Evolutionary conservation across 2,329 filamentous ascomycete species (phyloP), one percentile per base, ranked within the genome.

Genomic region (Herpotrichia juniperi): DNA sequence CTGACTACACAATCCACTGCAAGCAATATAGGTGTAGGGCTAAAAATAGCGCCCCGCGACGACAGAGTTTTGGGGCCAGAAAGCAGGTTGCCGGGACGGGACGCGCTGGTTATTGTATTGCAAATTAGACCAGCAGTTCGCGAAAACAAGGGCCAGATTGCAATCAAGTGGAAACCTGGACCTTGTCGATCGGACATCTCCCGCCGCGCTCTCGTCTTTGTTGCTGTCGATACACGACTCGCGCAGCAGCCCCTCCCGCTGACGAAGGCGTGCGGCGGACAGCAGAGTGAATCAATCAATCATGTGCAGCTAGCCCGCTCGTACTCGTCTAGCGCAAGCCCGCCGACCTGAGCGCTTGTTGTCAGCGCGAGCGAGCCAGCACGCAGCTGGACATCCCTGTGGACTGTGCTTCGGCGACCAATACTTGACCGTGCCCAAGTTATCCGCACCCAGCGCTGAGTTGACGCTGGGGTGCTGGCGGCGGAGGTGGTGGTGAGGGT

Each of bases 301-400:
- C 68, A 72, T 65, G 67, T 69, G 68, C 62, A 54, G 59, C 61
- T 62, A 54, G 58, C 61, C 54, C 57, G 53, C 56, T 59, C 61
- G 55, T 48, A 58, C 60, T 63, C 51, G 61, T 61, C 58, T 71
- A 69, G 64, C 58, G 57, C 54, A 59, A 59, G 56, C 57, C 60
- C 59, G 59, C 48, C 58, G 50, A 56, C 59, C 58, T 59, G 49
- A 54, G 47, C 54, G 43, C 28, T 22, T 40, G 35, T 22, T 61
- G 55, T 64, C 55, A 40, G 42, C 42, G 39, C 39, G 42, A 10
- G 31, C n/a, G 11, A 42, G 50, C 49, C 21, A 39, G 63, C 64
- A 67, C 62, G 58, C n/a, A n/a, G n/a, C n/a, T n/a, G n/a, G n/a
- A n/a, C n/a, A n/a, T n/a, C n/a, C n/a, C n/a, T n/a, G n/a, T n/a